Evolutionary conservation across 805 yeast genomes (phyloP).

Genomic region (Saccharomycopsis synnaedendra): DNA sequence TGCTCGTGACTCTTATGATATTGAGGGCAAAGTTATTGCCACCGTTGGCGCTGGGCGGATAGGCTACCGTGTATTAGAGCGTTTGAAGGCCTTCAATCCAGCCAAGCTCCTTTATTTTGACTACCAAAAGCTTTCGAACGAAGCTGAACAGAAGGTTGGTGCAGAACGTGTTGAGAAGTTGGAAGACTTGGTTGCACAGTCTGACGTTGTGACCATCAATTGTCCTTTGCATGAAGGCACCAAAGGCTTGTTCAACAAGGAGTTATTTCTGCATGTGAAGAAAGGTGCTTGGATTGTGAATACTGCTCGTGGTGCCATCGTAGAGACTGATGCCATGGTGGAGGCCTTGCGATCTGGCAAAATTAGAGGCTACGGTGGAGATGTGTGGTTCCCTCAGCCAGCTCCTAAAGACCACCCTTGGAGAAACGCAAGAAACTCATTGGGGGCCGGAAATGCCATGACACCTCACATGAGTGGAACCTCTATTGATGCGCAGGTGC

Average conservation of each 20-base stretch:
- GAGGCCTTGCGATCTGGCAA: constrained; percentile 62
- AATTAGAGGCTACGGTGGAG: constrained; percentile 74
- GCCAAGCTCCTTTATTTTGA: constrained; percentile 65
- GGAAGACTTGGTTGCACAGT: constrained; percentile 53
- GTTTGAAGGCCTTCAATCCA: constrained; percentile 63
- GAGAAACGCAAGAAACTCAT: constrained; percentile 55
- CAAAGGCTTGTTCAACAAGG: constrained; percentile 54
- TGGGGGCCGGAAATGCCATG: constrained; percentile 75
- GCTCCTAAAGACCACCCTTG: constrained; percentile 71
- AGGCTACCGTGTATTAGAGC: constrained; percentile 64
- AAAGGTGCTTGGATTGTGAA: constrained; percentile 64
- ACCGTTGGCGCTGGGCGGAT: constrained; percentile 79
- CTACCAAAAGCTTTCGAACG: constrained; percentile 55
- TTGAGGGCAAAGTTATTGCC: constrained; percentile 68
- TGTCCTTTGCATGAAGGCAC: constrained; percentile 68
- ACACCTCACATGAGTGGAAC: constrained; percentile 77
- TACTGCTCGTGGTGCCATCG: constrained; percentile 77
- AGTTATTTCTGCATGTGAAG: constrained; percentile 56
- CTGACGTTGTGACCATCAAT: constrained; percentile 69
- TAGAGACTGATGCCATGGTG: constrained; percentile 63
- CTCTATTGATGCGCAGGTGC: constrained; percentile 65
- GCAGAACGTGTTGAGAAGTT: constrained; percentile 47
- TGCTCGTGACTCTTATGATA: constrained; percentile 63
- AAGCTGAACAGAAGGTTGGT: constrained; percentile 45
- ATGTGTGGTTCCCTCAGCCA: constrained; percentile 81